Base-by-base conservation (phyloP, 139 green algal genomes). In the Chlamydomonas urium region DNA sequence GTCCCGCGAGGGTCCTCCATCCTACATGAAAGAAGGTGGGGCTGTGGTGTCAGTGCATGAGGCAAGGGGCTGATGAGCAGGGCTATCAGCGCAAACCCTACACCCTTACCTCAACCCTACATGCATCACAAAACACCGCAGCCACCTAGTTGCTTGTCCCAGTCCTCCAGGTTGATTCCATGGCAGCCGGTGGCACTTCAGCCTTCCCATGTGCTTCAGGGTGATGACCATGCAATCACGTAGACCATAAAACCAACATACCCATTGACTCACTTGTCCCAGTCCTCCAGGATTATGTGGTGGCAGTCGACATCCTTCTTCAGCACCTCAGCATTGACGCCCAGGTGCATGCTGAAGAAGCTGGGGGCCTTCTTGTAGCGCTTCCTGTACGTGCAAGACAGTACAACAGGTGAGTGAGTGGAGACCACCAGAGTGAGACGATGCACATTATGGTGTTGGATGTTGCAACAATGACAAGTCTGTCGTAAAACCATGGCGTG, bases 231-330 rank as follows among this genome's bases (percentile, higher is more conserved):
- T 63, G 53, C 24, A 63, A 8, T 34, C 24, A 63, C 23, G 21
- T 17, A 63, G 5, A 63, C 53, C 23, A 63, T 17, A 63, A 31
- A 63, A 63, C 53, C 5, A 6, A 63, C 53, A 63, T 6, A 32
- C 53, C 19, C 23, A 35, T 17, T 14, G 21, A 63, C 53, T 34
- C 53, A 63, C 53, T 71, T 38, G 1, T 67, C 74, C 93, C 93
- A 98, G 57, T 93, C 88, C 83, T 98, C 94, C n/a, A 98, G 72
- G 45, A 98, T 75, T 50, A 98, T 95, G 71, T 98, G 94, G 76
- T 97, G 92, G 73, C 88, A 92, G 73, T 97, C 84, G 48, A 76
- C 85, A 19, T 73, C 77, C 56, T 65, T 47, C 24, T 81, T 75
- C 53, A 98, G 77, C 37, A 91, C 86, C 19, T 88, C 74, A 4